Conservation (phyloP, 2,329 filamentous ascomycete species). For the Colletotrichum karsti region DNA sequence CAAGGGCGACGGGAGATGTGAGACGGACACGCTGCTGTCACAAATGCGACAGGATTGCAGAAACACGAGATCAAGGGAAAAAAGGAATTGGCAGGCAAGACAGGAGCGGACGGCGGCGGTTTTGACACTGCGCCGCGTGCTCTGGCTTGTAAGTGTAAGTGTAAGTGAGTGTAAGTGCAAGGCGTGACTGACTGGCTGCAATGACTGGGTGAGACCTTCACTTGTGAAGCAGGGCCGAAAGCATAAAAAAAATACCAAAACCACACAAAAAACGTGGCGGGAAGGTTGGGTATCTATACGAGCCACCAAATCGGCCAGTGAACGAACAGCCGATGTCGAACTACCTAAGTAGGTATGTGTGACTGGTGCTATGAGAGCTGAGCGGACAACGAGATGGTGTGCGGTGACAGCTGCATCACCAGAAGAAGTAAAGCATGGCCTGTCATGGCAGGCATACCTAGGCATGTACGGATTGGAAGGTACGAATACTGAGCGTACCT, state of each 20-base stretch:
- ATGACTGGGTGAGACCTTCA: neutral
- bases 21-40: neutral
- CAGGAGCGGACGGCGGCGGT: neutral
- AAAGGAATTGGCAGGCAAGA: neutral
- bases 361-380: slow-evolving; percentile 2
- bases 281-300: slow-evolving; percentile 26
- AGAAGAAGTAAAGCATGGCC: neutral
- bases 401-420: slow-evolving; percentile 13
- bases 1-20: neutral
- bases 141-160: neutral
- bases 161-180: neutral
- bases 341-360: no score
- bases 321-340: neutral
- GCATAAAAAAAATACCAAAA: neutral
- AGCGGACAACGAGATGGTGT: neutral
- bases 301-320: slow-evolving; percentile 10
- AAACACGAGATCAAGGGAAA: neutral
- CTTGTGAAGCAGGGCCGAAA: slow-evolving; percentile 2
- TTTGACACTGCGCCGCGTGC: neutral
- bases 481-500: no score
- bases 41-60: neutral
- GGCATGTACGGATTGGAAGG: neutral
- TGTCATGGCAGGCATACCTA: slow-evolving; percentile 8
- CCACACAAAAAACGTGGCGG: neutral
- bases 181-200: neutral